Conservation (phyloP, 2,329 filamentous ascomycete species). For the Cordyceps farinosa region DNA sequence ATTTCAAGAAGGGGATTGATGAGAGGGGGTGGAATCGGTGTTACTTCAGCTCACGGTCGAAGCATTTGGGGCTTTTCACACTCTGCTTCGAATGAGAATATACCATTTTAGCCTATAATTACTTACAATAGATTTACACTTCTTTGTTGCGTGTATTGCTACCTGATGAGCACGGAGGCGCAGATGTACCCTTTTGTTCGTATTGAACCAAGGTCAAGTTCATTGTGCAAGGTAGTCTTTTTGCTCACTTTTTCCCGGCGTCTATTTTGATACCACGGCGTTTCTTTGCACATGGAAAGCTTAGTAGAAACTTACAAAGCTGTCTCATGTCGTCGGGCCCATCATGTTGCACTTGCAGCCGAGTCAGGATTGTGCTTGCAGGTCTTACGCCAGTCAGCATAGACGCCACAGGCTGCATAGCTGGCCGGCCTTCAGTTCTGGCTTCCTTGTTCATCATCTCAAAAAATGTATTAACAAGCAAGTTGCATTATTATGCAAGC, state of each 20-base stretch:
- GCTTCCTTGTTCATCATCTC: background rate
- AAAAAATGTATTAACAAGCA: background rate
- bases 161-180: background rate
- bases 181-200: background rate
- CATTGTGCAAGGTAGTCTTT: background rate
- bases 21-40: background rate
- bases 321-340: background rate
- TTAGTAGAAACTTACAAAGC: background rate
- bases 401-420: background rate
- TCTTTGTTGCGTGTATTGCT: background rate
- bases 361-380: background rate
- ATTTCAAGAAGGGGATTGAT: background rate
- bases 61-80: background rate
- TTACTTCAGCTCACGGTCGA: background rate
- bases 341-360: background rate
- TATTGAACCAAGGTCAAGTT: background rate
- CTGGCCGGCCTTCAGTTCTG: background rate
- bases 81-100: conserved; percentile 7
- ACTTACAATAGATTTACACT: background rate
- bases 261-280: too few species aligned
- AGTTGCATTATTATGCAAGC: background rate
- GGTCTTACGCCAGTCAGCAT: background rate
- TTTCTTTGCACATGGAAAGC: background rate
- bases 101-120: background rate
- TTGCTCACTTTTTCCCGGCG: background rate